Evolutionary conservation across 2,329 filamentous ascomycete species (phyloP), one percentile per base, ranked within the genome.

Genomic region (Stylonectria norvegica): DNA sequence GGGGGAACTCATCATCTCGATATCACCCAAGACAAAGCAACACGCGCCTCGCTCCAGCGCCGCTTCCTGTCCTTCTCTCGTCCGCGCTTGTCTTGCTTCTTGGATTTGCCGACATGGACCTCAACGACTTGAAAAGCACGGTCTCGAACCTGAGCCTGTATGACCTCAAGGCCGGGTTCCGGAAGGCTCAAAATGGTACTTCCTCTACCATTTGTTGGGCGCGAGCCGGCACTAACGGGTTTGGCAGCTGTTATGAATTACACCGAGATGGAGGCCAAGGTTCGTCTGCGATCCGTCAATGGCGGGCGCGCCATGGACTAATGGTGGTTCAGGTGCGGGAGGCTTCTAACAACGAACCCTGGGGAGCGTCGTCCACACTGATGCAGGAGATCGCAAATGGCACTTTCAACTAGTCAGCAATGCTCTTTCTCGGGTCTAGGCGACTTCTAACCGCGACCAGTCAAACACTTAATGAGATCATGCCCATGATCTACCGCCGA

Each of bases 401-500:
- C 59, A 98, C 93, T 44, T 95, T 95, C 70, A 97, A 91, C 71
- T 98, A 97, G 93, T 97, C 73, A 61, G 88, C 25, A 15, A 16
- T 27, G 11, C 33, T 15, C 25, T 17, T 70, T 20, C 19, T 12
- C 39, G 16, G n/a, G n/a, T 8, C 20, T 28, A 45, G 9, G 15
- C 34, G 38, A 28, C 34, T 39, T 34, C 43, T 59, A 38, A 59
- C 56, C 12, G 28, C 32, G 14, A 29, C 42, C 61, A 96, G 91
- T 65, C 89, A 95, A 81, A 81, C 90, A 37, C 81, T 98, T 42
- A 97, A 97, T 67, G 93, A 98, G 68, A 97, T 98, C 63, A 98
- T 98, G 93, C 93, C 93, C 52, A 93, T 98, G 89, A 95, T 98
- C 62, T 98, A 98, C 73, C 93, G 94, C 61, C 87, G 93, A 51